Percentiles rank a stretch among this genome's conserved stretches.
Evolutionary conservation across 495 filamentous ascomycete genomes (phyloP).

Genomic region (Bryoglossum gracile): DNA sequence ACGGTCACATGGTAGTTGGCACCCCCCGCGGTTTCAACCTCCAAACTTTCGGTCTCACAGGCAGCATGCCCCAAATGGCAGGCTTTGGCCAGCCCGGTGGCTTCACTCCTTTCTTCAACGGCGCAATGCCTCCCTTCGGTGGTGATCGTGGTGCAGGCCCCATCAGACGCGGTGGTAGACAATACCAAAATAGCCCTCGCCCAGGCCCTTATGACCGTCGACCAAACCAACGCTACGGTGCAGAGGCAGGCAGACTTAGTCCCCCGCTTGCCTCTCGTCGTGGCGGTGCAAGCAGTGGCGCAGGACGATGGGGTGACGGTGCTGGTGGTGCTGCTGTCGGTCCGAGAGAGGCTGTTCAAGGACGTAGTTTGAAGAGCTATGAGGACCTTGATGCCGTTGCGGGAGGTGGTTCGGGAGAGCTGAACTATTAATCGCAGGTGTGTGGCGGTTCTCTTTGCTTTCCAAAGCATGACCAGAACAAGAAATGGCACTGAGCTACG

Average conservation of each 20-base stretch:
- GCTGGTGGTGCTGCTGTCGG: slow-evolving; percentile 63
- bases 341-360: slow-evolving; percentile 79
- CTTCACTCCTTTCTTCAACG: slow-evolving; percentile 49
- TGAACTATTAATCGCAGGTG: slow-evolving; percentile 60
- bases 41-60: slow-evolving; percentile 48
- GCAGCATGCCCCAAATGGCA: slow-evolving; percentile 46
- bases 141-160: slow-evolving; percentile 34
- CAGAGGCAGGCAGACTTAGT: slow-evolving; percentile 24
- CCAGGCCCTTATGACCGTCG: slow-evolving; percentile 26
- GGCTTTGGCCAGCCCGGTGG: slow-evolving; percentile 42
- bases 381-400: slow-evolving; percentile 85
- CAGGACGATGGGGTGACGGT: slow-evolving; percentile 56
- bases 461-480: not conserved
- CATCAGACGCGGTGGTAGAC: slow-evolving; percentile 34
- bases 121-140: slow-evolving; percentile 40
- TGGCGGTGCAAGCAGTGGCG: slow-evolving; percentile 36
- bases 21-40: slow-evolving; percentile 91
- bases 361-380: slow-evolving; percentile 88
- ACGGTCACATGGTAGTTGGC: slow-evolving; percentile 65
- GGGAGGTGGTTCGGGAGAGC: slow-evolving; percentile 49
- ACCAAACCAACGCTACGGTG: slow-evolving; percentile 26
- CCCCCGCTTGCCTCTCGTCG: slow-evolving; percentile 27
- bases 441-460: not conserved
- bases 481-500: too few species aligned
- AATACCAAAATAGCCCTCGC: slow-evolving; percentile 19